Evolutionary conservation across 768 basidiomycete genomes (phyloP), one percentile per base, ranked within the genome.

Genomic region (Coprinellus micaceus): DNA sequence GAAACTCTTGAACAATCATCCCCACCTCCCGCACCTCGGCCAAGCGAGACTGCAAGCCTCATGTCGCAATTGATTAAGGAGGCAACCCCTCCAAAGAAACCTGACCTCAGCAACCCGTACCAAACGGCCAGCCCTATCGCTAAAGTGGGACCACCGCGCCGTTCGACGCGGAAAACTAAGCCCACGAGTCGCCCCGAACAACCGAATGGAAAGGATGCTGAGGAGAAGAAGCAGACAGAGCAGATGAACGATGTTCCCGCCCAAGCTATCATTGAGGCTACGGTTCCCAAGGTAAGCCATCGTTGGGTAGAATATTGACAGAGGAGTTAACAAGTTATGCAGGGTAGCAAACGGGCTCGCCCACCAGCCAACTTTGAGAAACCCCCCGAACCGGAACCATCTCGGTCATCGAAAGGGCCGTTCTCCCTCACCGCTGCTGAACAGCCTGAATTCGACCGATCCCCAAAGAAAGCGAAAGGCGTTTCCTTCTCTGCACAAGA

Each of bases 261-360:
- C 1, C 86, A 87, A 59, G 82, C 81, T 36, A 85, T 89, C 49
- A 86, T 91, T 44, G 87, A 89, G 69, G 87, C 88, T 2, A 90
- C 89, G 1, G 64, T 91, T 12, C 89, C 89, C 13, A 88, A 84
- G 77, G 85, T 83, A 57, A 56, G 79, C 69, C n/a, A n/a, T n/a
- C n/a, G n/a, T n/a, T n/a, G n/a, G n/a, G 15, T 37, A 37, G 36
- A 30, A 24, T 39, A 39, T 55, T 19, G 53, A 19, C 6, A 40
- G 58, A 19, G 48, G 54, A 25, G 59, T 37, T 43, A 21, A 55
- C 63, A 21, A 62, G 52, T 44, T 24, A 40, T 58, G 15, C 40
- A 90, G 88, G 89, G 89, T 56, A 89, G 84, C 66, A 89, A 89
- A 65, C 85, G 89, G 45, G 82, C 87, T 43, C 81, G 89, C 39